Conservation (phyloP, 2,329 filamentous ascomycete species). For the Ciborinia camelliae region DNA sequence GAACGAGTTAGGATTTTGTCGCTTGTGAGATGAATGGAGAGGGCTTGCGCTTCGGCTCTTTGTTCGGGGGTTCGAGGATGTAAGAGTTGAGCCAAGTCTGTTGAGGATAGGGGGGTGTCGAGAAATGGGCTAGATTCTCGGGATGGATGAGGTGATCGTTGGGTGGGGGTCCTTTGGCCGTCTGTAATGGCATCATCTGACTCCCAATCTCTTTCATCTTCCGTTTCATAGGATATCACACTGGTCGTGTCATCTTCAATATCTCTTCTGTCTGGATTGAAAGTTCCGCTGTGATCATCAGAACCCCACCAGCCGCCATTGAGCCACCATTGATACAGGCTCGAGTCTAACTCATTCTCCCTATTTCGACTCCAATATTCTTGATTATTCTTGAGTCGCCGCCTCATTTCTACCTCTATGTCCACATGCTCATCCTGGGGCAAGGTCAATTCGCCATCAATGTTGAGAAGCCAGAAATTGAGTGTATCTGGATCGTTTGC, state of each 20-base stretch:
- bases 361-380: slow-evolving; percentile 44
- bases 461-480: slow-evolving; percentile 53
- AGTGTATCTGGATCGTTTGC: slow-evolving; percentile 37
- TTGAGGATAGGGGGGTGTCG: slow-evolving; percentile 62
- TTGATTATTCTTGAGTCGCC: slow-evolving; percentile 49
- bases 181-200: slow-evolving; percentile 43
- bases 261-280: slow-evolving; percentile 53
- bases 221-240: slow-evolving; percentile 58
- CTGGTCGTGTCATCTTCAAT: slow-evolving; percentile 75
- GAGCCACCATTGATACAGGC: slow-evolving; percentile 82
- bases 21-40: slow-evolving; percentile 75
- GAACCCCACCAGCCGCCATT: slow-evolving; percentile 81
- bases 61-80: slow-evolving; percentile 76
- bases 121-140: slow-evolving; percentile 55
- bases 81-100: slow-evolving; percentile 74
- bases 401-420: slow-evolving; percentile 75
- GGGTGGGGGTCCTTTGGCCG: slow-evolving; percentile 70
- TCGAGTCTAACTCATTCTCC: slow-evolving; percentile 67
- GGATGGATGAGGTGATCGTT: slow-evolving; percentile 51
- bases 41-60: slow-evolving; percentile 72
- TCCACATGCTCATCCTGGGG: slow-evolving; percentile 66
- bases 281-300: slow-evolving; percentile 77
- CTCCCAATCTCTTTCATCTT: slow-evolving; percentile 47
- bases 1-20: slow-evolving; percentile 76
- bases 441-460: slow-evolving; percentile 52